Evolutionary conservation across 73 alveolate genomes (phyloP).

Genomic region (Breviolum minutum): DNA sequence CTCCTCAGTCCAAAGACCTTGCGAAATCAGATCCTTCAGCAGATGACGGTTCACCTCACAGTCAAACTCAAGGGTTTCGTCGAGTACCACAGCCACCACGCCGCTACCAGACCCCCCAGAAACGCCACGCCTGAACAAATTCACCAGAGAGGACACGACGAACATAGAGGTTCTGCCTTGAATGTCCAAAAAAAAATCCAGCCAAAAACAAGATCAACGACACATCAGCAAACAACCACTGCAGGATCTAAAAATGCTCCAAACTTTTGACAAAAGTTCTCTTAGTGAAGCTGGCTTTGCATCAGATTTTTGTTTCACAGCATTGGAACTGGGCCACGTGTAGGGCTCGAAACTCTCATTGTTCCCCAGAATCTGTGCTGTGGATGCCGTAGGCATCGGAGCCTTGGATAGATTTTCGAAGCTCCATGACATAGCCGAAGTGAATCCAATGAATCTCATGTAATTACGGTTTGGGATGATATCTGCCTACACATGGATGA

Average conservation of each 20-base stretch:
- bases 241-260: no score
- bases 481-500: no score
- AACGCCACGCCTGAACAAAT: constrained; percentile 87
- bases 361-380: constrained; percentile 98
- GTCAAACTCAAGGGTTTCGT: neutral
- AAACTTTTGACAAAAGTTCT: no score
- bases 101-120: neutral
- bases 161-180: constrained; percentile 97
- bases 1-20: constrained; percentile 93
- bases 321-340: constrained; percentile 86
- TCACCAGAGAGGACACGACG: constrained; percentile 99
- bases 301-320: no score
- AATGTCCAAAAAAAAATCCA: no score
- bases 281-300: no score
- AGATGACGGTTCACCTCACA: constrained; percentile 78
- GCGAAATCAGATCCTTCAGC: constrained; percentile 52
- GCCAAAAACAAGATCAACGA: no score
- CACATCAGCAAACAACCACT: no score
- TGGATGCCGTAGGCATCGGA: constrained; percentile 99
- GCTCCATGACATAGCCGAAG: no score
- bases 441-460: no score
- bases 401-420: no score
- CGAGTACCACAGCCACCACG: neutral
- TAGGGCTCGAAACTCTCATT: constrained; percentile 99
- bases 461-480: no score